phyloP scores from a whole-genome alignment of 1,284 basidiomycete genomes.

The Sphagnurus paluster region DNA sequence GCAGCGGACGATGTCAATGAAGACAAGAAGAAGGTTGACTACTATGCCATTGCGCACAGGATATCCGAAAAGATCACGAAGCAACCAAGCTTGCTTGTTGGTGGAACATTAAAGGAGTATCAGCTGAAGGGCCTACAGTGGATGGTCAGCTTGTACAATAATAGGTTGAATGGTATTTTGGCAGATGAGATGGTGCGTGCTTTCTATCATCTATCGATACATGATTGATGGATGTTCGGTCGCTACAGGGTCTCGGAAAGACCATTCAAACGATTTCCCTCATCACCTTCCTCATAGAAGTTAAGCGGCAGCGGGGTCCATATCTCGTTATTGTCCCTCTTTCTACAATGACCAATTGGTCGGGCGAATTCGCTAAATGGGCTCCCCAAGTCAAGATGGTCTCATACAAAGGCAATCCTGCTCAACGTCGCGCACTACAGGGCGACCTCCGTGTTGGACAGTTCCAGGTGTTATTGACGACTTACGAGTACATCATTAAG shows the following conservation, averaged over 20 bases:
- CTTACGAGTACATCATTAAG: constrained; percentile 99
- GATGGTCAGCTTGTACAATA: constrained; percentile 99
- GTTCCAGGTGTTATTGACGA: constrained; percentile 96
- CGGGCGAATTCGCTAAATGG: constrained; percentile 97
- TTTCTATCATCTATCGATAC: constrained; percentile 1
- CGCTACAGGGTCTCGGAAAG: constrained; percentile 86
- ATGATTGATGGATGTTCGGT: constrained; percentile 12
- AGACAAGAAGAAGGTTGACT: constrained; percentile 85
- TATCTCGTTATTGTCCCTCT: constrained; percentile 98
- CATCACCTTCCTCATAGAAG: constrained; percentile 94
- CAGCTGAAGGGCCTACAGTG: constrained; percentile 93
- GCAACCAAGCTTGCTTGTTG: constrained; percentile 84
- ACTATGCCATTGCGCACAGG: constrained; percentile 95
- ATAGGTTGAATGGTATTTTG: constrained; percentile 94
- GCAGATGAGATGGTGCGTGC: constrained; percentile 94
- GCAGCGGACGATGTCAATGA: constrained; percentile 59
- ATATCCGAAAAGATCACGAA: constrained; percentile 87
- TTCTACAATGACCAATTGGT: constrained; percentile 99
- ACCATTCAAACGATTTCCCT: constrained; percentile 97
- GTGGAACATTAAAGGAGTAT: constrained; percentile 90
- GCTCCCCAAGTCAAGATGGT: constrained; percentile 86
- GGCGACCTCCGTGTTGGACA: constrained; percentile 74
- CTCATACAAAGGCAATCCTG: constrained; percentile 93
- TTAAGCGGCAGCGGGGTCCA: constrained; percentile 89
- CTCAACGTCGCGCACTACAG: constrained; percentile 76